phyloP scores from a whole-genome alignment of 208 protist species.

The Trypanosoma boissoni region DNA sequence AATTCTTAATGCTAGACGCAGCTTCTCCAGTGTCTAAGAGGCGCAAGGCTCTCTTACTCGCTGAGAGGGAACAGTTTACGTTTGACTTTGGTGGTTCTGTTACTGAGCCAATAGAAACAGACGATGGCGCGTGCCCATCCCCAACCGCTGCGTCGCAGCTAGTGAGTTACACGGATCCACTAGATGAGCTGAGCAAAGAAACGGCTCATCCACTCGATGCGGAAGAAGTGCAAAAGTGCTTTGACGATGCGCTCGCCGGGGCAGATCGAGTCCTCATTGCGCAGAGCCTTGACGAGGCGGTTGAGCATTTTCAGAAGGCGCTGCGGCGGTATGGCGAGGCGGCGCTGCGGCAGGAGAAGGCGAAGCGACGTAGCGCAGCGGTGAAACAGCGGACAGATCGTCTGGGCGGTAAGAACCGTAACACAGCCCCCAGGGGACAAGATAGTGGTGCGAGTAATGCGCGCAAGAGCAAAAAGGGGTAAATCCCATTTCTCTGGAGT shows the following conservation, averaged over 20 bases:
- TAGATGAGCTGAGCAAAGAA: background rate
- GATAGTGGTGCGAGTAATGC: no score
- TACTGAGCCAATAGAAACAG: background rate
- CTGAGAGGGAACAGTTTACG: slow-evolving; percentile 65
- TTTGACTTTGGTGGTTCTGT: slow-evolving; percentile 73
- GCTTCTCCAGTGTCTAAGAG: background rate
- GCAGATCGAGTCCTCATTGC: slow-evolving; percentile 20
- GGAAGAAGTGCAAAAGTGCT: slow-evolving; percentile 1
- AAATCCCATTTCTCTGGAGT: no score
- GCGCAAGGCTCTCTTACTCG: slow-evolving; percentile 53
- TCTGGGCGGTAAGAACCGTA: no score
- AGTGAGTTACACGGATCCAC: background rate
- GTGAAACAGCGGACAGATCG: background rate
- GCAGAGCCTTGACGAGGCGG: slow-evolving; percentile 32
- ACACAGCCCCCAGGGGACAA: no score
- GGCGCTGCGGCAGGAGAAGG: slow-evolving; percentile 25
- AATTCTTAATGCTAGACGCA: background rate
- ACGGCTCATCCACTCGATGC: slow-evolving; percentile 3
- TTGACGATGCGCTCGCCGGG: slow-evolving; percentile 1
- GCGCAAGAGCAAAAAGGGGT: no score
- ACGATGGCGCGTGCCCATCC: background rate
- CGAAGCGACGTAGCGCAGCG: slow-evolving; percentile 12
- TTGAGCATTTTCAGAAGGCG: slow-evolving; percentile 43
- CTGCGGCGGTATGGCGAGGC: slow-evolving; percentile 62
- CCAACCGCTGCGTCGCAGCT: no score